Conservation (phyloP, 2,329 filamentous ascomycete species). For the Achaetomium macrosporum region DNA sequence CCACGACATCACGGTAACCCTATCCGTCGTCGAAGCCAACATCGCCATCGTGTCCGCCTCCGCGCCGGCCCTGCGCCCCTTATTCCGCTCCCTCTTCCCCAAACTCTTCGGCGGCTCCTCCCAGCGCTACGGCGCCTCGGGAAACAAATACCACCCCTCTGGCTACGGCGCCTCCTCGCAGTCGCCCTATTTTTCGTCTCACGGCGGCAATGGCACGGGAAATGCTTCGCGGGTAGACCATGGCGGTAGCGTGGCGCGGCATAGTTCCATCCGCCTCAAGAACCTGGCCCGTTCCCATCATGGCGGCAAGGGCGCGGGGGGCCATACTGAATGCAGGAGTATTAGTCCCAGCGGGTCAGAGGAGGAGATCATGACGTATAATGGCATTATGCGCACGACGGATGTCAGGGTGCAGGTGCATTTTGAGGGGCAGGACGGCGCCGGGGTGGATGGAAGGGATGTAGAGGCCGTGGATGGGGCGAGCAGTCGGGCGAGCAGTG, state of each 20-base stretch:
- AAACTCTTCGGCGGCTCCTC: conserved; percentile 19
- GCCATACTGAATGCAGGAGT: conserved; percentile 24
- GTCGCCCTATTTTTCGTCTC: conserved; percentile 2
- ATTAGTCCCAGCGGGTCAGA: conserved; percentile 29
- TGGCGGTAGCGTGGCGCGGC: background rate
- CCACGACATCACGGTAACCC: conserved; percentile 30
- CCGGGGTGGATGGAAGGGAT: background rate
- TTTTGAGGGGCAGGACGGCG: background rate
- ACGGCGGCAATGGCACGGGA: background rate
- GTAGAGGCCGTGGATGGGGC: background rate
- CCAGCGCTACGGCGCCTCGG: conserved; percentile 9
- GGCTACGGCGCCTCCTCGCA: background rate
- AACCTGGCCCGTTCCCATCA: conserved; percentile 13
- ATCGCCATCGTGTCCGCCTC: conserved; percentile 37
- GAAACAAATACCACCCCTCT: conserved; percentile 11
- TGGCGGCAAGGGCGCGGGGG: conserved; percentile 8
- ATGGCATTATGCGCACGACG: conserved; percentile 30
- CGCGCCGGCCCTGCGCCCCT: conserved; percentile 34
- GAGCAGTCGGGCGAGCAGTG: conserved; percentile 4
- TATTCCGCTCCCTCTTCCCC: conserved; percentile 29
- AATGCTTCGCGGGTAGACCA: background rate
- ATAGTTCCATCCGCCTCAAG: conserved; percentile 13
- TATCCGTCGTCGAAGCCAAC: conserved; percentile 35
- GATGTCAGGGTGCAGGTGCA: conserved; percentile 24
- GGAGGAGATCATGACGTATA: conserved; percentile 32